phyloP scores from a whole-genome alignment of 1,139 yeast genomes.

The Suhomyces terraborum region DNA sequence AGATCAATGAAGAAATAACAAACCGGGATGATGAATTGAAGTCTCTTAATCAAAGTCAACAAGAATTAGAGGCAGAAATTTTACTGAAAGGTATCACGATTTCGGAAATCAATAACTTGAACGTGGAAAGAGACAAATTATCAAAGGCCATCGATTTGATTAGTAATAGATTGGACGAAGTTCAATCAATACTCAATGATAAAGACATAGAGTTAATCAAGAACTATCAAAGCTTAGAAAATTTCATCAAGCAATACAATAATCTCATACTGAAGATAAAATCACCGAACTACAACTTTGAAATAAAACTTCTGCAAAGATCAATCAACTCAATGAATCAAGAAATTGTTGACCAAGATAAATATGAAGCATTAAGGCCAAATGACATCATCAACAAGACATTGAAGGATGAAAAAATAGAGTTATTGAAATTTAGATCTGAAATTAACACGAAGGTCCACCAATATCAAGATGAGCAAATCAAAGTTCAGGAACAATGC shows the following conservation, averaged over 20 bases:
- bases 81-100: conserved; percentile 59
- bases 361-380: conserved; percentile 27
- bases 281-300: conserved; percentile 26
- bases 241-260: conserved; percentile 57
- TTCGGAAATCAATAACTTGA: conserved; percentile 61
- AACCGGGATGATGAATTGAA: conserved; percentile 47
- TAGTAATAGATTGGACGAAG: conserved; percentile 42
- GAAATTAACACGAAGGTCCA: conserved; percentile 52
- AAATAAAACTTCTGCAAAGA: conserved; percentile 24
- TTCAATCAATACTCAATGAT: conserved; percentile 40
- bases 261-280: conserved; percentile 51
- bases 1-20: conserved; percentile 56
- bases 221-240: conserved; percentile 52
- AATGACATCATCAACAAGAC: conserved; percentile 35
- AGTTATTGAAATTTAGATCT: conserved; percentile 49
- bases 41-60: conserved; percentile 47
- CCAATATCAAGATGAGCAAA: conserved; percentile 58
- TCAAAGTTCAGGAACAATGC: conserved; percentile 58
- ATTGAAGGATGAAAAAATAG: conserved; percentile 39
- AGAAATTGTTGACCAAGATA: conserved; percentile 6
- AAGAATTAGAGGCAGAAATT: conserved; percentile 49
- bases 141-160: conserved; percentile 57
- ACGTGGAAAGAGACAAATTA: conserved; percentile 60
- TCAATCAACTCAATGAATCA: conserved; percentile 17
- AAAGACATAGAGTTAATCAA: conserved; percentile 52